Conservation (phyloP, 208 protist species). For the Wallacemonas collosoma region DNA sequence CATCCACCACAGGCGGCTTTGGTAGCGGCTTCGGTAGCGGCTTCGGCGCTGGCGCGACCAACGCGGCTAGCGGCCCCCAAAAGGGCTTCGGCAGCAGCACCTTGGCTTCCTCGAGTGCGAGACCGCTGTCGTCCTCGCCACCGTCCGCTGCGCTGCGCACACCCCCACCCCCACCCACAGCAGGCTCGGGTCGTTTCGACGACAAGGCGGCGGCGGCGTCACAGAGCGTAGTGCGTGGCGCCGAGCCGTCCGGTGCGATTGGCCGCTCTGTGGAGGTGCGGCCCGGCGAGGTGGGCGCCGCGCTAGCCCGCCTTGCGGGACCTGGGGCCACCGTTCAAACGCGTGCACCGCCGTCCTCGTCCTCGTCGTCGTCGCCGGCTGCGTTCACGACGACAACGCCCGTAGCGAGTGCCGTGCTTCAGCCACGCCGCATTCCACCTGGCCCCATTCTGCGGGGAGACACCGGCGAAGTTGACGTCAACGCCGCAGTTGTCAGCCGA, state of each 20-base stretch:
- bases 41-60: no score
- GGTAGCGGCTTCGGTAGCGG: no score
- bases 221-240: no score
- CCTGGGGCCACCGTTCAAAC: not conserved
- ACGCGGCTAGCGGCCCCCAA: no score
- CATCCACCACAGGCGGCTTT: no score
- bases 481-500: constrained; percentile 28
- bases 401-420: not conserved
- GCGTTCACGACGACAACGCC: not conserved
- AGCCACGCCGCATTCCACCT: not conserved
- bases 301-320: not conserved
- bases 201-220: no score
- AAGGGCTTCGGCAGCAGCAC: not conserved
- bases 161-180: no score
- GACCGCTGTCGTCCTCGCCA: not conserved
- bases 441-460: not conserved
- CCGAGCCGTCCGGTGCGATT: not conserved
- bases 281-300: not conserved
- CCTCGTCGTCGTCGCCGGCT: no score
- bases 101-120: not conserved
- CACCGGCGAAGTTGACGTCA: constrained; percentile 25
- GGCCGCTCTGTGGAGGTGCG: not conserved
- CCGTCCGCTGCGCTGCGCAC: not conserved
- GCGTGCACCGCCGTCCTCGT: no score
- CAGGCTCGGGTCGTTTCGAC: no score